Base-by-base conservation (phyloP, 352 stramenopile genomes). In the Proteromonas lacertae region DNA sequence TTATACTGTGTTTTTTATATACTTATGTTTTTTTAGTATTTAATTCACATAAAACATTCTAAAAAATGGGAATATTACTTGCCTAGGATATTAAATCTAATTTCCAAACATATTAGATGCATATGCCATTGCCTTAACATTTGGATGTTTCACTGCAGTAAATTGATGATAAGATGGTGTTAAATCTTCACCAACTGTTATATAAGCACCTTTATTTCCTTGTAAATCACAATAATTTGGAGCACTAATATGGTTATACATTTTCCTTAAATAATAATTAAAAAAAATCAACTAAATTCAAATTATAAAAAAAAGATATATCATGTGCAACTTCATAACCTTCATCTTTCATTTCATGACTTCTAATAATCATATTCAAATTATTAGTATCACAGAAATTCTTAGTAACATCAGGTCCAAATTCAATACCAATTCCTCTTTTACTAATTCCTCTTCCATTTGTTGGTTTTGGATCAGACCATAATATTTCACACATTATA, bases 201-300 rank as follows among this genome's bases (percentile, higher is more conserved):
- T n/a, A n/a, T n/a, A n/a, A n/a, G n/a, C n/a, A n/a, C n/a, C n/a
- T n/a, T 95, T 95, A 56, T 99, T 99, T 32, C 82, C 84, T 80
- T 96, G 96, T 46, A 55, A 69, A 45, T 90, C 76, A 53, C 87
- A 98, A 55, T 99, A 99, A 52, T 99, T 99, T 8, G 87, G 82
- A 26, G 87, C 87, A 20, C 64, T 90, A 99, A 99, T 21, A 99
- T 76, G 6, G 84, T 99, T 47, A 99, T 93, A 42, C 82, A n/a
- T n/a, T n/a, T n/a, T n/a, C n/a, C n/a, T n/a, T n/a, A n/a, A n/a
- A n/a, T n/a, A n/a, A n/a, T n/a, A 93, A 50, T 93, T 90, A 36
- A 81, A n/a, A n/a, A n/a, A n/a, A n/a, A n/a, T n/a, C n/a, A n/a
- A n/a, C n/a, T n/a, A n/a, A n/a, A n/a, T n/a, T n/a, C n/a, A n/a